Evolutionary conservation across 2,329 filamentous ascomycete genomes (phyloP).

Genomic region (Fusarium caatingaense): DNA sequence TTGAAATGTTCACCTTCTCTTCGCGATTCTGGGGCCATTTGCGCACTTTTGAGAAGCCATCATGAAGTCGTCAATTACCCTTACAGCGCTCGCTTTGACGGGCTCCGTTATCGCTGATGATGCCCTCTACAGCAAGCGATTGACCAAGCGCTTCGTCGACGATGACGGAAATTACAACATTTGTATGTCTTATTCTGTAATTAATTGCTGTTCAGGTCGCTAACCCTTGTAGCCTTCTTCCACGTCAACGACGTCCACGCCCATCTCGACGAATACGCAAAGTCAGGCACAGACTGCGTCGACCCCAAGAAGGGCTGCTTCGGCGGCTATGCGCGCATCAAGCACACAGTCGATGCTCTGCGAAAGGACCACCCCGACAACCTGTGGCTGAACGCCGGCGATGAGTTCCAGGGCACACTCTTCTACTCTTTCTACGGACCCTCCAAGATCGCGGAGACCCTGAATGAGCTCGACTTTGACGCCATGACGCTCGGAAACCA

Average conservation of each 20-base stretch:
- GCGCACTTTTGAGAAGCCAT: constrained; percentile 1
- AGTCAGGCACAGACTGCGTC: constrained; percentile 71
- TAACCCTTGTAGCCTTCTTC: constrained; percentile 63
- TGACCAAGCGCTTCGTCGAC: constrained; percentile 63
- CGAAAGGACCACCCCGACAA: constrained; percentile 69
- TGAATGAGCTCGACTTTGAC: constrained; percentile 74
- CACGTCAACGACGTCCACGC: constrained; percentile 78
- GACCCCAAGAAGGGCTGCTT: constrained; percentile 67
- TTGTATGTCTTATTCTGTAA: constrained; percentile 49
- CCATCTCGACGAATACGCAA: constrained; percentile 72
- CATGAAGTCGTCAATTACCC: constrained; percentile 42
- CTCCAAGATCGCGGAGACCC: constrained; percentile 74
- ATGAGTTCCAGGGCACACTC: constrained; percentile 76
- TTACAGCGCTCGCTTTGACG: constrained; percentile 43
- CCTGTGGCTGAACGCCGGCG: constrained; percentile 73
- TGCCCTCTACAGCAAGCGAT: constrained; percentile 60
- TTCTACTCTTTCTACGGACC: constrained; percentile 75
- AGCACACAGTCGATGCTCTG: constrained; percentile 67
- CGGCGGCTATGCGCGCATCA: constrained; percentile 73
- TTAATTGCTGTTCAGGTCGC: neutral
- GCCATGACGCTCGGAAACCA: constrained; percentile 76
- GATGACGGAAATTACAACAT: constrained; percentile 64
- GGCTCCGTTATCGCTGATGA: constrained; percentile 55
- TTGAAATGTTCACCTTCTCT: neutral
- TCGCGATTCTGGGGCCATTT: neutral